phyloP scores from a whole-genome alignment of 306 rosid species.

The Quercus wislizeni region DNA sequence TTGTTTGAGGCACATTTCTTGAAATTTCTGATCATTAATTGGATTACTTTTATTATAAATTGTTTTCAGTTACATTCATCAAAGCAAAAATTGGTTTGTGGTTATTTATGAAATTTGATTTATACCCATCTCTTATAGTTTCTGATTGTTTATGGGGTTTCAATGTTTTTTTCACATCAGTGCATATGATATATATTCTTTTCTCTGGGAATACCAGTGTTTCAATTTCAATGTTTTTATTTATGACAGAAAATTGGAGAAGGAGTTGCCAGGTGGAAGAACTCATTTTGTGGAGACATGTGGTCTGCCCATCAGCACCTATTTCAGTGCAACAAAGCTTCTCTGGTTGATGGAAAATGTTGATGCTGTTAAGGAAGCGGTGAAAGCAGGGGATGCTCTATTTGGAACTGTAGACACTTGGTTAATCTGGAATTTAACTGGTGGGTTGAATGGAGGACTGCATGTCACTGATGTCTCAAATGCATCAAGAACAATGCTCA shows the following conservation, averaged over 20 bases:
- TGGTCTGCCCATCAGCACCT: conserved; percentile 88
- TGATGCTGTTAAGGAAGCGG: conserved; percentile 50
- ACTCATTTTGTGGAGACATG: conserved; percentile 69
- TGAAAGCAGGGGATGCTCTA: conserved; percentile 66
- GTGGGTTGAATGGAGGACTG: conserved; percentile 67
- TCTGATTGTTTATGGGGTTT: not conserved
- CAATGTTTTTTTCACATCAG: not conserved
- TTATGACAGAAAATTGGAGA: conserved; percentile 66
- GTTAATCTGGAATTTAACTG: conserved; percentile 89
- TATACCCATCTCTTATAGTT: not conserved
- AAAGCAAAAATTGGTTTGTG: not conserved
- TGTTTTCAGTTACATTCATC: too few relatives aligned
- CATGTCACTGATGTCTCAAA: conserved; percentile 88
- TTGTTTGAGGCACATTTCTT: too few relatives aligned
- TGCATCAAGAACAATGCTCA: conserved; percentile 86
- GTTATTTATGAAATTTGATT: not conserved
- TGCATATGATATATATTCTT: not conserved
- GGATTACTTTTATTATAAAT: not conserved
- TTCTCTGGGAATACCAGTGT: not conserved
- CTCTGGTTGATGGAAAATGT: conserved; percentile 89
- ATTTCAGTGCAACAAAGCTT: conserved; percentile 80
- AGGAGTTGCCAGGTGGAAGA: conserved; percentile 72
- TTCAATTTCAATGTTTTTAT: not conserved
- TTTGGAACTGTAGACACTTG: conserved; percentile 92
- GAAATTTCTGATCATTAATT: not conserved